Evolutionary conservation across 805 yeast species (phyloP).

Genomic region (Metschnikowia reukaufii): DNA sequence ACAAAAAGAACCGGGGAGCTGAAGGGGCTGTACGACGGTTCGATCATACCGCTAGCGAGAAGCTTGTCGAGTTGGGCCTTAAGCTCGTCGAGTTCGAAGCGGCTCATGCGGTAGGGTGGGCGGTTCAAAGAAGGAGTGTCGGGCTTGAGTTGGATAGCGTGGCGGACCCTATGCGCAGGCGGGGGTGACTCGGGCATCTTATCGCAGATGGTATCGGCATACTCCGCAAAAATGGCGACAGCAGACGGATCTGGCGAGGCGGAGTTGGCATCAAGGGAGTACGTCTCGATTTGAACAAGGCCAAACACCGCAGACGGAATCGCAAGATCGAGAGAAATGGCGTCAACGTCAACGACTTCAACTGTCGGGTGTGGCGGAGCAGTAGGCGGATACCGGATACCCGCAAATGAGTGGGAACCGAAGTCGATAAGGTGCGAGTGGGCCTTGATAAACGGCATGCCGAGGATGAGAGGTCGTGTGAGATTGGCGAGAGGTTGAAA

Average conservation of each 20-base stretch:
- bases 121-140: constrained; percentile 1
- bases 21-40: constrained; percentile 6
- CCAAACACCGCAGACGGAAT: neutral
- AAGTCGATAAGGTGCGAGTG: neutral
- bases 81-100: constrained; percentile 3
- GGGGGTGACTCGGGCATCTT: neutral
- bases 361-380: neutral
- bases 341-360: neutral
- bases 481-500: neutral
- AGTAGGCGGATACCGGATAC: neutral
- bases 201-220: neutral
- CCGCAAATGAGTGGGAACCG: neutral
- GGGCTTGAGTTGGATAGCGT: neutral
- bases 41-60: constrained; percentile 3
- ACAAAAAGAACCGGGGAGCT: too few relatives aligned
- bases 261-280: neutral
- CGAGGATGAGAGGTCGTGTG: constrained; percentile 3
- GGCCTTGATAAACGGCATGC: neutral
- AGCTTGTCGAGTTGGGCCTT: neutral
- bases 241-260: neutral
- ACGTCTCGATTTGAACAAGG: neutral
- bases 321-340: neutral
- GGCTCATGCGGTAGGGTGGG: constrained; percentile 1
- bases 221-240: neutral
- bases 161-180: constrained; percentile 1